These are phyloP conservation scores for Chalaropsis thielavioides DNA, from an alignment of 2,329 filamentous ascomycete genomes.

Conservation along the genomic window DNA sequence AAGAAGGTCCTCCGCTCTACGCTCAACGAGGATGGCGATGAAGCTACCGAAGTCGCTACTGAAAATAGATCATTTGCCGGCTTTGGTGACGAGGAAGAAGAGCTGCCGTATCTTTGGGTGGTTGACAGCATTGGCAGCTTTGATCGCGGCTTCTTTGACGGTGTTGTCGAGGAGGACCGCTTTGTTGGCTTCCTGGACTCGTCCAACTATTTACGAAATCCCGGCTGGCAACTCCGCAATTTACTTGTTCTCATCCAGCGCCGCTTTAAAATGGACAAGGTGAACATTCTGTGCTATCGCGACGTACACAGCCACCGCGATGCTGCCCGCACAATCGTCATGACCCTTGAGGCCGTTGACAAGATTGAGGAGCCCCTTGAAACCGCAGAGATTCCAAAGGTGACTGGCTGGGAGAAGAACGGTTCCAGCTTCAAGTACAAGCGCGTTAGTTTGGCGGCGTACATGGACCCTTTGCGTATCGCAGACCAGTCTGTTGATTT, in stretches of 20 bases:
- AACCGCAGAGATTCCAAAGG: slow-evolving; percentile 56
- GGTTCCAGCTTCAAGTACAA: slow-evolving; percentile 60
- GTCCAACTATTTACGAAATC: slow-evolving; percentile 74
- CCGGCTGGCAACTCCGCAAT: slow-evolving; percentile 88
- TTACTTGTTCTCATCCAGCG: slow-evolving; percentile 72
- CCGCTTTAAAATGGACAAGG: slow-evolving; percentile 59
- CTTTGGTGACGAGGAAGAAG: slow-evolving; percentile 21
- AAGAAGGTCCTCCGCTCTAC: slow-evolving; percentile 44
- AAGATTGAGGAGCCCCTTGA: slow-evolving; percentile 19
- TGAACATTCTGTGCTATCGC: slow-evolving; percentile 80
- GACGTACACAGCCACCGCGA: slow-evolving; percentile 67
- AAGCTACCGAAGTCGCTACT: slow-evolving; percentile 28
- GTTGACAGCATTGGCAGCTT: slow-evolving; percentile 63
- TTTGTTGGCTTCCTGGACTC: slow-evolving; percentile 85
- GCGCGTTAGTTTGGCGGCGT: slow-evolving; percentile 71
- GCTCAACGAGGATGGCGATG: slow-evolving; percentile 21
- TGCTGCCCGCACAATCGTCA: slow-evolving; percentile 65
- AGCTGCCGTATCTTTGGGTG: slow-evolving; percentile 57
- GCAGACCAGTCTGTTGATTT: slow-evolving; percentile 92
- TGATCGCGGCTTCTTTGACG: slow-evolving; percentile 76
- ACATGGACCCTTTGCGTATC: slow-evolving; percentile 78
- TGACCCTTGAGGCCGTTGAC: slow-evolving; percentile 39
- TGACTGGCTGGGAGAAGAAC: slow-evolving; percentile 81
- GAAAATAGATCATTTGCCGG: slow-evolving; percentile 36
- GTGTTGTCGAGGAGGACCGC: slow-evolving; percentile 53